These are phyloP conservation scores for Calonectria crousiana DNA, from an alignment of 2,329 filamentous ascomycete species.

Conservation along the genomic window DNA sequence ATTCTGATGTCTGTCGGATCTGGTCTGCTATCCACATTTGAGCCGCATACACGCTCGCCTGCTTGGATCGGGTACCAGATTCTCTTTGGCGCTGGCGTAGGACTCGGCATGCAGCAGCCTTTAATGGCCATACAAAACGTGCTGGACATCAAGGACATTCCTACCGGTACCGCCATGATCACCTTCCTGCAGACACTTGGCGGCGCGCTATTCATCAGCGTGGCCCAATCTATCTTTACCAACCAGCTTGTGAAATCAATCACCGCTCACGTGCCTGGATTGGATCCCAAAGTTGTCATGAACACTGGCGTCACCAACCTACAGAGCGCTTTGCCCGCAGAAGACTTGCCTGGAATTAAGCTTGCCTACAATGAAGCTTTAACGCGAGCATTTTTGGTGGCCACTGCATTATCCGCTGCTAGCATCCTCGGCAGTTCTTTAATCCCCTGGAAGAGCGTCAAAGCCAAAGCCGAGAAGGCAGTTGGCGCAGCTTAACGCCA, in stretches of 20 bases:
- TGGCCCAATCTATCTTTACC: neutral
- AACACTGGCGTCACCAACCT: neutral
- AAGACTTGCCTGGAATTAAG: neutral
- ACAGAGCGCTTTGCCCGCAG: neutral
- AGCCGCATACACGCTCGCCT: neutral
- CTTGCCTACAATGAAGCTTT: neutral
- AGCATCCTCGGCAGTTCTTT: neutral
- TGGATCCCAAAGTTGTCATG: neutral
- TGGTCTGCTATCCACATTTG: neutral
- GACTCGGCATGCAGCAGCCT: neutral
- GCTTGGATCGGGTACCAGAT: neutral
- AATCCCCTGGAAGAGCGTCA: neutral
- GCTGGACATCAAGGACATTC: neutral
- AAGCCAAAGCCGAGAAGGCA: neutral
- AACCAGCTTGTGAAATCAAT: neutral
- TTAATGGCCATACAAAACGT: neutral
- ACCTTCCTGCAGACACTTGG: neutral
- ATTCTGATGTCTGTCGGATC: neutral
- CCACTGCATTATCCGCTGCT: neutral
- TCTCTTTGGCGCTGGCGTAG: neutral
- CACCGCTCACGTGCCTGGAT: neutral
- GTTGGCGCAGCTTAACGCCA: neutral
- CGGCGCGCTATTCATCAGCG: neutral
- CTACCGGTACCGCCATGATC: neutral
- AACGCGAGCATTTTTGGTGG: neutral